Evolutionary conservation across 2,329 filamentous ascomycete species (phyloP), one percentile per base, ranked within the genome.

Genomic region (Akanthomyces dipterigenus): DNA sequence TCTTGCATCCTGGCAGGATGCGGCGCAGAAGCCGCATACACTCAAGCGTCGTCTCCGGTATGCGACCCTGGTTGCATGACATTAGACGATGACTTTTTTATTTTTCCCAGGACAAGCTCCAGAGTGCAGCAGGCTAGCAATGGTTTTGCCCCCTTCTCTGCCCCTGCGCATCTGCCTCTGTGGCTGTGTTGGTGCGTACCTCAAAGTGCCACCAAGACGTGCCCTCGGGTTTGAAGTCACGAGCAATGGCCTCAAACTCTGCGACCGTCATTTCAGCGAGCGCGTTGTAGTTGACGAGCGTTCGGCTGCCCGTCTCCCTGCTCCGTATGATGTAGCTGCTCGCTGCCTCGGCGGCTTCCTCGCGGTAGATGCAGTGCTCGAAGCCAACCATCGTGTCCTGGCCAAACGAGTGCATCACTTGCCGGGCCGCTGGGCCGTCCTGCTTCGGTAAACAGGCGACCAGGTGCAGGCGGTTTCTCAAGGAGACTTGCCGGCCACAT

Each of bases 191-290:
- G 36, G n/a, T 5, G 7, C 75, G 68, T 70, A 85, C 86, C 78
- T 91, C 88, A 66, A 90, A 91, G 75, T 91, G 88, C 76, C 85
- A 88, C 87, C 86, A 90, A 26, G 73, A 76, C 59, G 73, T 70
- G 36, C 73, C 68, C 40, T 73, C 67, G 9, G 65, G 62, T 5
- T 67, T 67, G 51, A 85, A 70, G 26, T 66, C 69, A 24, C 75
- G 69, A 42, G 75, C 77, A 22, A 81, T 73, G 14, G 62, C 63
- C 18, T 71, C 68, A 63, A 91, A 90, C 71, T 91, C 88, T 8
- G 75, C 74, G 5, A 73, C 64, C 6, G 80, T 86, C 86, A 91
- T 89, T 65, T 91, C 88, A 1, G 81, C 80, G 40, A 91, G 77
- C 62, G 81, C 79, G 67, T 86, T 90, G 72, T 86, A 83, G 70